A percentile compares a stretch with the other conserved stretches of the same genome.
Evolutionary conservation across 2,329 filamentous ascomycete species (phyloP).

Genomic region (Ilyonectria robusta): DNA sequence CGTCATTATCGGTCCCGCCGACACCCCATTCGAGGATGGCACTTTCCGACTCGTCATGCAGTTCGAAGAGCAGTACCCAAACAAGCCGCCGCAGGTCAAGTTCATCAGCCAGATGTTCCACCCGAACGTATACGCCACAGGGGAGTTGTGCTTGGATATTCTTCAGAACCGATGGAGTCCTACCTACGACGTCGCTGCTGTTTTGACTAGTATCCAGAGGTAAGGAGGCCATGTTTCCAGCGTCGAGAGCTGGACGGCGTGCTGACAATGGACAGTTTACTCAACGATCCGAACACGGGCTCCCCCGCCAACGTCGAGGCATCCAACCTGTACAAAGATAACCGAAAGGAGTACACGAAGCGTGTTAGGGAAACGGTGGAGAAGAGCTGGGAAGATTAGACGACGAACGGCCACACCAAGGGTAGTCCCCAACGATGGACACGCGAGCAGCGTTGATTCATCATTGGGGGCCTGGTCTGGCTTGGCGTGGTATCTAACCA

Average conservation of each 20-base stretch:
- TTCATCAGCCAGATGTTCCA: conserved; percentile 99
- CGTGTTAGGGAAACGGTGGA: conserved; percentile 96
- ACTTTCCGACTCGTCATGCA: conserved; percentile 99
- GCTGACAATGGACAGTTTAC: conserved; percentile 72
- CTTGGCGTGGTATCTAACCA: conserved; percentile 14
- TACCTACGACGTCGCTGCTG: conserved; percentile 97
- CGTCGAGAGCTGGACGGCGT: neutral
- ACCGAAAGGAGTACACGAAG: conserved; percentile 96
- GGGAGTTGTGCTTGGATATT: conserved; percentile 96
- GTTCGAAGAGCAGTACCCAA: conserved; percentile 98
- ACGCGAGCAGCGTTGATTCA: conserved; percentile 19
- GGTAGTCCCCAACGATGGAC: conserved; percentile 14
- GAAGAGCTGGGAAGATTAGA: conserved; percentile 97
- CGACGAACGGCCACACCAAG: neutral
- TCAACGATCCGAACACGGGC: conserved; percentile 99
- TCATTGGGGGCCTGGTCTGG: conserved; percentile 3
- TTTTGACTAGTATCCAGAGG: conserved; percentile 98
- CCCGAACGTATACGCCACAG: conserved; percentile 97
- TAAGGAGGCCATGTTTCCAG: conserved; percentile 52
- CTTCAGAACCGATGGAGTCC: conserved; percentile 98
- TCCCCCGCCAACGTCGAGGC: conserved; percentile 98
- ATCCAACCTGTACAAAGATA: conserved; percentile 98
- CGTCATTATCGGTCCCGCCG: conserved; percentile 96
- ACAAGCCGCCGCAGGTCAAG: conserved; percentile 97
- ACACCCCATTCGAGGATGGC: conserved; percentile 98